Conservation (phyloP, 768 basidiomycete species). For the Pleurotus salmoneostramineus region DNA sequence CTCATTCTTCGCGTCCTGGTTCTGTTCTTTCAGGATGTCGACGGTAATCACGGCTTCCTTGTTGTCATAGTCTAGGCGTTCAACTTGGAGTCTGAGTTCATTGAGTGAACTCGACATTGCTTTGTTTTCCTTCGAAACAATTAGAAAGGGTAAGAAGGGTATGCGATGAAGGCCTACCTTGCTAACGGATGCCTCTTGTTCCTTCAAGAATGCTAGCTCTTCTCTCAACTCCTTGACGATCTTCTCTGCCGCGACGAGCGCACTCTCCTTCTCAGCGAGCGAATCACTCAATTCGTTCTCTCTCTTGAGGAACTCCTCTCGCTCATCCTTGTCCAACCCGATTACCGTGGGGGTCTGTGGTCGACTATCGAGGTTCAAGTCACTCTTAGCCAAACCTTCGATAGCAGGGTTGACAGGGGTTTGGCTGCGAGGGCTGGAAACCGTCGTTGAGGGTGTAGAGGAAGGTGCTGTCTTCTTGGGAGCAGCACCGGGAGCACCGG, state of each 20-base stretch:
- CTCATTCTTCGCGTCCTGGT: constrained; percentile 79
- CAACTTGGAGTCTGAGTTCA: constrained; percentile 87
- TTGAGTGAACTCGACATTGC: constrained; percentile 89
- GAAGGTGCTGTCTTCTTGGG: constrained; percentile 66
- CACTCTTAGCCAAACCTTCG: constrained; percentile 54
- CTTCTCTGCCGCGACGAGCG: constrained; percentile 77
- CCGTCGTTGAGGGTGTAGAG: constrained; percentile 59
- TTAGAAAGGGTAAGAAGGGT: neutral
- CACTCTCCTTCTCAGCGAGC: constrained; percentile 88
- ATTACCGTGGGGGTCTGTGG: constrained; percentile 91
- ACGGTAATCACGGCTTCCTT: constrained; percentile 92
- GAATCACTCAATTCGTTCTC: constrained; percentile 97
- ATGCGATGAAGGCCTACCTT: constrained; percentile 43
- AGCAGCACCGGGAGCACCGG: constrained; percentile 39
- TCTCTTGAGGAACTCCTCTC: constrained; percentile 92
- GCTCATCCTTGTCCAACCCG: constrained; percentile 90
- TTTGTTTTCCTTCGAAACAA: constrained; percentile 76
- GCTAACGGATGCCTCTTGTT: constrained; percentile 77
- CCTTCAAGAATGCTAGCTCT: constrained; percentile 86
- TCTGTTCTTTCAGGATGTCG: constrained; percentile 95
- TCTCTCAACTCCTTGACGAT: constrained; percentile 84
- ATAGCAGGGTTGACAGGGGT: constrained; percentile 74
- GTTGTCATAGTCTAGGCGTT: constrained; percentile 91
- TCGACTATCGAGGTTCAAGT: constrained; percentile 68
- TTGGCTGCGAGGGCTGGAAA: constrained; percentile 47